Percentiles rank a stretch among this genome's conserved stretches.
phyloP scores from a whole-genome alignment of 345 rosid species.

The Rubroshorea leprosula region DNA sequence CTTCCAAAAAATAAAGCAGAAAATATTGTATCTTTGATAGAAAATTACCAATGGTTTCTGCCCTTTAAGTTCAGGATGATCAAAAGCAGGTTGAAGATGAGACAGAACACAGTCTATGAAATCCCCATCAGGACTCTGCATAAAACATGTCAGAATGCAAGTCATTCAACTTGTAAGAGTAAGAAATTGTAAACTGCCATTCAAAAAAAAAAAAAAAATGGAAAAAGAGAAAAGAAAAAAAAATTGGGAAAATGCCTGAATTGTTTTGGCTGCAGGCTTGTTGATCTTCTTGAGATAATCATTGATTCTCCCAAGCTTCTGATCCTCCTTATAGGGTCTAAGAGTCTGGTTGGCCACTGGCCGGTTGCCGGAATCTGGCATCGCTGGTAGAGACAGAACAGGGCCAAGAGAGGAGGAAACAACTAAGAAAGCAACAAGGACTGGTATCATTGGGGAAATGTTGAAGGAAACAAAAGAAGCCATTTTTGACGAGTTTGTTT shows the following conservation, averaged over 20 bases:
- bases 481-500: constrained; percentile 43
- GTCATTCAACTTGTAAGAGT: constrained; percentile 2
- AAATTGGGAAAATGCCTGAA: constrained; percentile 49
- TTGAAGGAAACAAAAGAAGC: constrained; percentile 35
- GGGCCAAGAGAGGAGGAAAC: constrained; percentile 31
- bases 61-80: constrained; percentile 74
- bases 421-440: constrained; percentile 43
- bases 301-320: constrained; percentile 43
- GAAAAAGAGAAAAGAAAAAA: background rate
- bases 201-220: background rate
- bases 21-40: background rate
- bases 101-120: constrained; percentile 77
- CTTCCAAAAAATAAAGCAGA: background rate
- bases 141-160: background rate
- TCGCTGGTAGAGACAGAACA: constrained; percentile 27
- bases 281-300: constrained; percentile 63
- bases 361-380: constrained; percentile 34
- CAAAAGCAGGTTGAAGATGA: constrained; percentile 90
- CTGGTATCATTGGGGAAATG: constrained; percentile 11
- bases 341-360: constrained; percentile 26
- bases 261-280: constrained; percentile 84
- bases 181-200: too few relatives aligned
- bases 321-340: constrained; percentile 37
- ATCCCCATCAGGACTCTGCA: constrained; percentile 98
- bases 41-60: constrained; percentile 61